These are phyloP conservation scores for Dactylonectria estremocensis DNA, from an alignment of 2,329 filamentous ascomycete genomes.

Conservation along the genomic window DNA sequence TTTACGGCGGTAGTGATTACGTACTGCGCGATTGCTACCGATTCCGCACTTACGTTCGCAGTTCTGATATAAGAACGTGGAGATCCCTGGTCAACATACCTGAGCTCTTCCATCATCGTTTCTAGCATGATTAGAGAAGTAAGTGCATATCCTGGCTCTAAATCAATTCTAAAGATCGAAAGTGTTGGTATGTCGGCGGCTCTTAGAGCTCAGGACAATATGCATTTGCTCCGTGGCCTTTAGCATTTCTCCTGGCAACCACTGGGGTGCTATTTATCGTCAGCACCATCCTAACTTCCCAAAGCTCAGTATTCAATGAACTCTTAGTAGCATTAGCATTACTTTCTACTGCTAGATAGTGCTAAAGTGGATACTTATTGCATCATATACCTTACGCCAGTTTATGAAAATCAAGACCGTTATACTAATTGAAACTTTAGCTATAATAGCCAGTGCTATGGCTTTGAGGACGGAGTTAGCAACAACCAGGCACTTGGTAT, in stretches of 20 bases:
- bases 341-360: not conserved
- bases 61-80: too few relatives aligned
- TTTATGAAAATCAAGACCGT: too few relatives aligned
- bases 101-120: too few relatives aligned
- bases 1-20: not conserved
- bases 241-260: not conserved
- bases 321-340: not conserved
- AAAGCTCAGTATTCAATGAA: not conserved
- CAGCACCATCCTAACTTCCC: not conserved
- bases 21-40: not conserved
- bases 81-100: too few relatives aligned
- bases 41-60: not conserved
- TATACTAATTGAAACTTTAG: too few relatives aligned
- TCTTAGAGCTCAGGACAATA: not conserved
- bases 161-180: constrained; percentile 6
- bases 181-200: not conserved
- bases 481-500: not conserved
- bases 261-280: constrained; percentile 4
- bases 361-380: constrained; percentile 3
- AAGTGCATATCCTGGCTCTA: too few relatives aligned
- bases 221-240: not conserved
- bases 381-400: not conserved
- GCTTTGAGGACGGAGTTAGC: too few relatives aligned
- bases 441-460: too few relatives aligned
- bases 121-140: too few relatives aligned